Evolutionary conservation across 305 asterid genomes (phyloP).

Genomic region (Fraxinus latifolia): DNA sequence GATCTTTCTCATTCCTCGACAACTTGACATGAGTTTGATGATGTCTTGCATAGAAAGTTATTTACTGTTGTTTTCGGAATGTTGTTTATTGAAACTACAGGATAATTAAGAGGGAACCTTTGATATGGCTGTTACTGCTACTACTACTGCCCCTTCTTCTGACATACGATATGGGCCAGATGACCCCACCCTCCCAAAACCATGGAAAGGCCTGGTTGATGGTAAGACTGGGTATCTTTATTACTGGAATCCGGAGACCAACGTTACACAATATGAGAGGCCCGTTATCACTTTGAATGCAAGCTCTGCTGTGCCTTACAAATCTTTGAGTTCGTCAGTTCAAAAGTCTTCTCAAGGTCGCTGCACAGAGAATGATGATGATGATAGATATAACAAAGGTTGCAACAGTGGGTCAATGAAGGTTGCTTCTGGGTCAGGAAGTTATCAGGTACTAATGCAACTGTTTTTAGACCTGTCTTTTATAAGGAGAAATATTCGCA

Average conservation of each 20-base stretch:
- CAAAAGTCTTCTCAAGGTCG: conserved; percentile 53
- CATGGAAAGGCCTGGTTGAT: conserved; percentile 91
- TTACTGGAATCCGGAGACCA: conserved; percentile 97
- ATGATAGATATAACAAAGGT: conserved; percentile 33
- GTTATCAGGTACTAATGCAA: conserved; percentile 43
- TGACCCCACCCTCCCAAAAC: conserved; percentile 91
- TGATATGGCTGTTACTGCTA: conserved; percentile 65
- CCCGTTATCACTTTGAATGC: conserved; percentile 46
- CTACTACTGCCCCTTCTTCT: conserved; percentile 42
- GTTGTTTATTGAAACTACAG: conserved; percentile 25
- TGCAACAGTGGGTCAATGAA: conserved; percentile 46
- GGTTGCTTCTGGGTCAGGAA: conserved; percentile 40
- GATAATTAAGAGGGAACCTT: conserved; percentile 23
- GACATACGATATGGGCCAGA: conserved; percentile 84
- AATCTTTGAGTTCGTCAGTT: conserved; percentile 59
- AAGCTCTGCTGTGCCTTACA: conserved; percentile 40
- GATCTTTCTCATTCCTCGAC: neutral
- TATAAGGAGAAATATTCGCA: neutral
- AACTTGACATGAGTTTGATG: conserved; percentile 3
- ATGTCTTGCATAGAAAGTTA: neutral
- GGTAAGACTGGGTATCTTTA: conserved; percentile 83
- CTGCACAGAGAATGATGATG: conserved; percentile 36
- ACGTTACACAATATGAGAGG: conserved; percentile 81
- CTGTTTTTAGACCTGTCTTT: neutral
- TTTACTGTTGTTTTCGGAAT: neutral